A percentile compares a stretch with the other conserved stretches of the same genome.
Evolutionary conservation across 2,329 filamentous ascomycete species (phyloP).

Genomic region (Drechslerella dactyloides): DNA sequence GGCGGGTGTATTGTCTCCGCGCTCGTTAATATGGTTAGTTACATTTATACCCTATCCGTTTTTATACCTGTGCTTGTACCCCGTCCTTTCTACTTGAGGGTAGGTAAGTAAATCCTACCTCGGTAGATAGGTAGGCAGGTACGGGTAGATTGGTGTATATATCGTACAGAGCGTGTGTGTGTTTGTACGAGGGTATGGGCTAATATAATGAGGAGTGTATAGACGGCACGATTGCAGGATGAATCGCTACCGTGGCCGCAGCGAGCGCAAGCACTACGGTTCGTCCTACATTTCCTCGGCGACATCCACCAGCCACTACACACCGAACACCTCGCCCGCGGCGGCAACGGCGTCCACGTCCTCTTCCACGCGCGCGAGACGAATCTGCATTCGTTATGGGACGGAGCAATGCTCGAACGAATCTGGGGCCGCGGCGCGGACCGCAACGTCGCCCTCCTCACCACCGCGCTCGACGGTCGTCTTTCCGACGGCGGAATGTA

Average conservation of each 20-base stretch:
- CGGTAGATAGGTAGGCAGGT: conserved; percentile 44
- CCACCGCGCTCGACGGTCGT: conserved; percentile 64
- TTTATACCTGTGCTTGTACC: conserved; percentile 55
- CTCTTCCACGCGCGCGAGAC: conserved; percentile 65
- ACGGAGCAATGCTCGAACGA: conserved; percentile 72
- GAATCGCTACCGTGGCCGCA: conserved; percentile 60
- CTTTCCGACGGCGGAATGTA: conserved; percentile 66
- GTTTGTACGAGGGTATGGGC: too few species aligned
- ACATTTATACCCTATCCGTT: not conserved
- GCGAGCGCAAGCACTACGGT: conserved; percentile 60
- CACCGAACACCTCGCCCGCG: conserved; percentile 68
- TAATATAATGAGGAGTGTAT: too few species aligned
- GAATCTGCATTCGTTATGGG: conserved; percentile 78
- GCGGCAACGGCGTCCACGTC: conserved; percentile 73
- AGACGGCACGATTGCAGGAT: conserved; percentile 64
- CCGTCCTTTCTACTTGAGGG: too few species aligned
- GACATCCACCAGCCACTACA: conserved; percentile 75
- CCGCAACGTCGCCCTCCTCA: conserved; percentile 64
- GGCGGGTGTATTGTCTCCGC: conserved; percentile 69
- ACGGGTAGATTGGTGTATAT: conserved; percentile 3
- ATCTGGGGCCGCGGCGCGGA: conserved; percentile 64
- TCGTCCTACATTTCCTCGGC: conserved; percentile 71
- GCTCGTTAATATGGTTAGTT: conserved; percentile 54
- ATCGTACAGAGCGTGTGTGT: too few species aligned
- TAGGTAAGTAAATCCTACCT: too few species aligned